These are phyloP conservation scores for Aspergillus calidoustus DNA, from an alignment of 2,329 filamentous ascomycete species.

Conservation along the genomic window DNA sequence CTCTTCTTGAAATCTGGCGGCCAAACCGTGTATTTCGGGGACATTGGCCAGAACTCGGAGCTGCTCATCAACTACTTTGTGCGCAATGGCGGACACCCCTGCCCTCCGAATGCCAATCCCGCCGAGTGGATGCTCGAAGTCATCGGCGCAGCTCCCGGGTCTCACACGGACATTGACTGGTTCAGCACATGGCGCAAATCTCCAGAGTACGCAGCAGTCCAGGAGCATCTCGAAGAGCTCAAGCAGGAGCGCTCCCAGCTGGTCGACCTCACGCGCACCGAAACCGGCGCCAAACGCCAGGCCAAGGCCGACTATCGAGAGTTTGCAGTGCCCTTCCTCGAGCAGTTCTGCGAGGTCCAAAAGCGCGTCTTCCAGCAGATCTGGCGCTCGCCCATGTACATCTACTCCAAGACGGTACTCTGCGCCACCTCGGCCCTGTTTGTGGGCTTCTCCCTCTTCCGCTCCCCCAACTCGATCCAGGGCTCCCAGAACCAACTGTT, in stretches of 20 bases:
- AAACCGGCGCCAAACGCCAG: conserved; percentile 31
- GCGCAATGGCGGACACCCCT: conserved; percentile 63
- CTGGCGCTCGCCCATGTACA: conserved; percentile 87
- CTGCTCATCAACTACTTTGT: conserved; percentile 68
- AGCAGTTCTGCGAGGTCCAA: conserved; percentile 70
- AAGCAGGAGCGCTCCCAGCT: conserved; percentile 47
- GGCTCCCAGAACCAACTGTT: conserved; percentile 92
- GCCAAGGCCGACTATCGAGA: conserved; percentile 67
- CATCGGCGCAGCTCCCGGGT: conserved; percentile 65
- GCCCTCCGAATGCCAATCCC: conserved; percentile 68
- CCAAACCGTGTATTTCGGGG: conserved; percentile 70
- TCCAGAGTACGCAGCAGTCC: conserved; percentile 59
- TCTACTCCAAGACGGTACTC: conserved; percentile 78
- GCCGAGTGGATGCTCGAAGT: conserved; percentile 74
- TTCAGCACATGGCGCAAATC: conserved; percentile 64
- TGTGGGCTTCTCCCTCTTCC: conserved; percentile 82
- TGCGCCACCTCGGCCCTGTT: conserved; percentile 71
- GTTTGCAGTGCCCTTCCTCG: conserved; percentile 75
- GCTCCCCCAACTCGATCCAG: conserved; percentile 73
- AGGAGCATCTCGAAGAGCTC: conserved; percentile 60
- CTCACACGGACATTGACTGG: conserved; percentile 68
- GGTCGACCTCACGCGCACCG: conserved; percentile 27
- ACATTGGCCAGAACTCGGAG: conserved; percentile 64
- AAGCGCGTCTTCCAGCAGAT: conserved; percentile 85
- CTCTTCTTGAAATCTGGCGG: conserved; percentile 68